A percentile compares a stretch with the other conserved stretches of the same genome.
Conservation (phyloP, 2,329 filamentous ascomycete species). For the Aspergillus terreus region DNA sequence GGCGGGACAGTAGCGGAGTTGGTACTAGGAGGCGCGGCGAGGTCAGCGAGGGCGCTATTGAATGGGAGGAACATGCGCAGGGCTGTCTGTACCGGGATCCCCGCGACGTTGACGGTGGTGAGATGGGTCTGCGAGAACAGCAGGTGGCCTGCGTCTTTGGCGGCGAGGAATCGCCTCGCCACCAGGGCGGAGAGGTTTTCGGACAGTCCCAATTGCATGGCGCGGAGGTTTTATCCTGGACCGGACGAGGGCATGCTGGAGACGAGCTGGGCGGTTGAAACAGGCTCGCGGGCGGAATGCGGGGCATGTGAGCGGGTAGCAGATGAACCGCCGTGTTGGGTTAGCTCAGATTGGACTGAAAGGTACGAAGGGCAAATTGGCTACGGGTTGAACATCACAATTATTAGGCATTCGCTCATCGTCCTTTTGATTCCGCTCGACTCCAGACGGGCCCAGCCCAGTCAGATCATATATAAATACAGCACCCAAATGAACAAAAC, state of each 20-base stretch:
- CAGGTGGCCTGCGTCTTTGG: constrained; percentile 35
- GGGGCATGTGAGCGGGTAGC: constrained; percentile 11
- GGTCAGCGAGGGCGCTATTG: background rate
- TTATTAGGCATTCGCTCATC: background rate
- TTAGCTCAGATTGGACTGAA: background rate
- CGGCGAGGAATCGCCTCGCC: constrained; percentile 30
- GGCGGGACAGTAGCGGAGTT: constrained; percentile 48
- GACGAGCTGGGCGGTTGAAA: constrained; percentile 1
- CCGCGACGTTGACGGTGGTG: constrained; percentile 30
- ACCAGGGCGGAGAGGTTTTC: constrained; percentile 36
- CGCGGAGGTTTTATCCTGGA: constrained; percentile 1
- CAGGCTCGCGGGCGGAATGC: constrained; percentile 7
- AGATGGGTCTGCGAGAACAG: constrained; percentile 40
- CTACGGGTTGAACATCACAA: too few species aligned
- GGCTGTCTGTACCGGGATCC: constrained; percentile 28
- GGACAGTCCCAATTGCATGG: constrained; percentile 35
- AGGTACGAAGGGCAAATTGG: too few species aligned
- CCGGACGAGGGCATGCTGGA: constrained; percentile 1
- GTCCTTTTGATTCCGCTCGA: constrained; percentile 1
- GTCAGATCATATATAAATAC: constrained; percentile 2
- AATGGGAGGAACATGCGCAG: background rate
- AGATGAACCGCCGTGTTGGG: background rate
- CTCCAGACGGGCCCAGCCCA: constrained; percentile 4
- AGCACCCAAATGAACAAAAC: constrained; percentile 1
- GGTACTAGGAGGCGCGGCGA: constrained; percentile 31